phyloP scores from a whole-genome alignment of 495 filamentous ascomycete species.

The Parathielavia appendiculata region DNA sequence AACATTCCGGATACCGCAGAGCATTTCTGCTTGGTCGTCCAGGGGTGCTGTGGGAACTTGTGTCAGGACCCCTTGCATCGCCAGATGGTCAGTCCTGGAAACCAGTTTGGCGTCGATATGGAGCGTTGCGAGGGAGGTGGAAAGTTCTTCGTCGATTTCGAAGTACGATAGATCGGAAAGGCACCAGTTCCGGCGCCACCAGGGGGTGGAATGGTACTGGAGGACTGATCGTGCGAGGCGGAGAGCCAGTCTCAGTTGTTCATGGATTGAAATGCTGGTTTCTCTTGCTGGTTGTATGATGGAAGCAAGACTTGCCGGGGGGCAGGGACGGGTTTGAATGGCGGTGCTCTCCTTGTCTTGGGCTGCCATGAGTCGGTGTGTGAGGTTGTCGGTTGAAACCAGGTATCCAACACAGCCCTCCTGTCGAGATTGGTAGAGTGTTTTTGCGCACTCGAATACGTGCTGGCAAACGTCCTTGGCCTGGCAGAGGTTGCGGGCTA shows the following conservation, averaged over 20 bases:
- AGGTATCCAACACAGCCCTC: constrained; percentile 5
- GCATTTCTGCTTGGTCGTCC: background rate
- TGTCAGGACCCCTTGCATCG: background rate
- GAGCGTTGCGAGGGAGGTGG: background rate
- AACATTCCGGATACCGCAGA: background rate
- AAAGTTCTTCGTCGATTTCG: constrained; percentile 1
- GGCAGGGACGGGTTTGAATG: background rate
- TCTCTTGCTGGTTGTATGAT: background rate
- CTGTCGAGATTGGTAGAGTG: background rate
- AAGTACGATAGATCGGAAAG: constrained; percentile 2
- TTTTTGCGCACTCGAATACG: constrained; percentile 1
- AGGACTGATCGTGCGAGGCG: background rate
- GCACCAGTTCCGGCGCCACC: constrained; percentile 1
- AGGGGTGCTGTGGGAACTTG: background rate
- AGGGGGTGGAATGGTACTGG: constrained; percentile 4
- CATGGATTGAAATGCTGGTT: background rate
- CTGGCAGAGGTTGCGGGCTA: background rate
- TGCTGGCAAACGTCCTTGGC: constrained; percentile 5
- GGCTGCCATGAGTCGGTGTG: background rate
- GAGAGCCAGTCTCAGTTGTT: background rate
- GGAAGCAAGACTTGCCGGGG: background rate
- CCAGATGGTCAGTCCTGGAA: background rate
- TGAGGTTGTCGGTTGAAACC: background rate
- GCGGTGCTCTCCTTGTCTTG: background rate
- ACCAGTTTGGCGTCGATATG: background rate